Evolutionary conservation across 2,329 filamentous ascomycete species (phyloP), one percentile per base, ranked within the genome.

Genomic region (Penicillium oxalicum): DNA sequence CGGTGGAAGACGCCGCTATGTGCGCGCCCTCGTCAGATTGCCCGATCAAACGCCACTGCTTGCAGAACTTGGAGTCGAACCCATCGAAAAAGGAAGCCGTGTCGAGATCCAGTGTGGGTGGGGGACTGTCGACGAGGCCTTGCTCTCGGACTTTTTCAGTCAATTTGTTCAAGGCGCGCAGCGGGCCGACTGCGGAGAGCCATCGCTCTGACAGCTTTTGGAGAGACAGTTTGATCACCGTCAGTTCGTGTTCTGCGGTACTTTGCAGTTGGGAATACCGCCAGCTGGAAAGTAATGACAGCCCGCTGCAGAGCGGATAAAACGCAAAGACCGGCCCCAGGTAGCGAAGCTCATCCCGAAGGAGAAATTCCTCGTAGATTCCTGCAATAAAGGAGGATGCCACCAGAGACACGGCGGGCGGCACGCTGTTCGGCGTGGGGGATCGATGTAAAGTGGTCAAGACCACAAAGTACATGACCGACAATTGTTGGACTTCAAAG

Each of bases 341-440:
- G 26, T 67, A 70, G 24, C 67, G 64, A 9, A 73, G 61, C 41
- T 74, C 69, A 44, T 71, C 69, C 0, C 67, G 59, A 24, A 69
- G 63, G 24, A 73, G 63, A 40, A 73, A 69, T 37, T 70, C 67
- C 44, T 72, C 69, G 27, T 70, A 72, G 2, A 74, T 69, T 0
- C 70, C 69, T 0, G 67, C 69, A 25, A 73, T 61, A 41, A 68
- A 72, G 0, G 70, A 72, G 0, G 70, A 70, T 6, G 70, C 69
- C 0, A 73, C 56, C 0, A 73, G 52, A 1, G 70, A 70, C 4
- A 65, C 66, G 7, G 67, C 63, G 0, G 66, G 68, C 0, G 66
- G 69, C 3, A 62, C 56, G 28, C 61, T 56, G 60, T 63, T 44
- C 27, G 58, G 58, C 1, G 57, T 58, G n/a, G 60, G 54, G 1